Percentiles rank a stretch among this genome's conserved stretches.
phyloP scores from a whole-genome alignment of 2,329 filamentous ascomycete species.

The Tolypocladium pustulatum region DNA sequence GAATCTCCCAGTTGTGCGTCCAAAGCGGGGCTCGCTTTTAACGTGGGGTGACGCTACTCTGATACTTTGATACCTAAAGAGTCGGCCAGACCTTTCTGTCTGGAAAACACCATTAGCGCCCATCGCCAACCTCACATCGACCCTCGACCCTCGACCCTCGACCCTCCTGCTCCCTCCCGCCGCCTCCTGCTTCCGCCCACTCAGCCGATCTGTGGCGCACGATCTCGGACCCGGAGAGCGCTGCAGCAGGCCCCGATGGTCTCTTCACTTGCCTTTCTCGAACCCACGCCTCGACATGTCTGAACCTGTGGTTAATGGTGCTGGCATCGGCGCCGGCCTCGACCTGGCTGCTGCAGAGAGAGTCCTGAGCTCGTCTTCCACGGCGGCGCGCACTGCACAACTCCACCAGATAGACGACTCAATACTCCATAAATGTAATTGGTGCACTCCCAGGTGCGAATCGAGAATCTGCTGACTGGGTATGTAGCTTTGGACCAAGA shows the following conservation, averaged over 20 bases:
- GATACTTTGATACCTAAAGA: background rate
- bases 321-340: constrained; percentile 36
- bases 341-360: constrained; percentile 39
- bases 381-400: constrained; percentile 40
- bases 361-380: constrained; percentile 53
- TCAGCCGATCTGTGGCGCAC: background rate
- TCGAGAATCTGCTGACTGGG: constrained; percentile 8
- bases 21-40: background rate
- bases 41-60: background rate
- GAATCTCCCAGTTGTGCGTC: background rate
- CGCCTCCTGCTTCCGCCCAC: background rate
- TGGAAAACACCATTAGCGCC: background rate
- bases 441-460: constrained; percentile 1
- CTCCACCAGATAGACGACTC: constrained; percentile 47
- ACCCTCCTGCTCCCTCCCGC: background rate
- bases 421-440: constrained; percentile 42
- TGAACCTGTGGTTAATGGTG: constrained; percentile 16
- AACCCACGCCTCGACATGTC: constrained; percentile 21
- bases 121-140: background rate
- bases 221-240: background rate
- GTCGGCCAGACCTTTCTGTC: background rate
- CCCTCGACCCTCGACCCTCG: background rate
- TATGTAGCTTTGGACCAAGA: constrained; percentile 34
- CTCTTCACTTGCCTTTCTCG: constrained; percentile 12
- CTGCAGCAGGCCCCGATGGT: constrained; percentile 22